These are phyloP conservation scores for Neoboletus brunneissimus DNA, from an alignment of 768 basidiomycete species.

Conservation along the genomic window DNA sequence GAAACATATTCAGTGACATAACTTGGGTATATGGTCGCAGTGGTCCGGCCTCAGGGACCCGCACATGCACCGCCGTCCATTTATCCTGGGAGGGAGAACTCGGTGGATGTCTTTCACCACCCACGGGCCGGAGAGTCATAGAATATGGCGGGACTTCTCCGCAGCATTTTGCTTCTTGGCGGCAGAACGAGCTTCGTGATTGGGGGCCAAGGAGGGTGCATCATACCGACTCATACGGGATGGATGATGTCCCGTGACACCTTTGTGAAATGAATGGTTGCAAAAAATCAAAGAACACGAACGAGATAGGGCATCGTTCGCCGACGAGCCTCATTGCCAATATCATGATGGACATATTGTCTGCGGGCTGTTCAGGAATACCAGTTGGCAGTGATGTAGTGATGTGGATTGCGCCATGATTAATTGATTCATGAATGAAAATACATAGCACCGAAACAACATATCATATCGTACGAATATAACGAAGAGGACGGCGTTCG, in stretches of 20 bases:
- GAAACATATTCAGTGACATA: not conserved
- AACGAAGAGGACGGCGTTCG: too few species aligned
- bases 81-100: not conserved
- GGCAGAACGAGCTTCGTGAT: not conserved
- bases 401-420: too few species aligned
- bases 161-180: not conserved
- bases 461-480: too few species aligned
- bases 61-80: not conserved
- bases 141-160: not conserved
- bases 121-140: not conserved
- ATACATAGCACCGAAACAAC: too few species aligned
- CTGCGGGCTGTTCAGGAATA: too few species aligned
- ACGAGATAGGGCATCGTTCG: not conserved
- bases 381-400: too few species aligned
- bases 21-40: not conserved
- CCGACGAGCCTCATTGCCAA: not conserved
- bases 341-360: not conserved
- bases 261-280: not conserved
- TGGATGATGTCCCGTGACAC: not conserved
- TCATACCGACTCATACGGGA: too few species aligned
- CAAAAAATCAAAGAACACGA: too few species aligned
- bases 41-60: not conserved
- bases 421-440: too few species aligned
- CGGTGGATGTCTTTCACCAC: too few species aligned
- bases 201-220: not conserved